phyloP scores from a whole-genome alignment of 306 rosid species.

The Medicago truncatula region DNA sequence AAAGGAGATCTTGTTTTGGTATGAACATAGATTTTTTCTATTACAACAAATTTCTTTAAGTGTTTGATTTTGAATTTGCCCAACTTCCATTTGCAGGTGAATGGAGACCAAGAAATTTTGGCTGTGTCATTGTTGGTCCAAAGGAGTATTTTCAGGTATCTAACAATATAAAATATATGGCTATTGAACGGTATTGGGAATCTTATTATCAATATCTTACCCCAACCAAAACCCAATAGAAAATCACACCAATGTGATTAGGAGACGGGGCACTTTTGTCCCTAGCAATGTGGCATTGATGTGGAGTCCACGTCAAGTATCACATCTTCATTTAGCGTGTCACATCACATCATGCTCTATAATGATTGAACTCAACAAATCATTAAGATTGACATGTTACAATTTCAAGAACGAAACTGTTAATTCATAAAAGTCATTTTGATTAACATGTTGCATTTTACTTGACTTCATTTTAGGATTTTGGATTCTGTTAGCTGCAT shows the following conservation, averaged over 20 bases:
- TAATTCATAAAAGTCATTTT: no score
- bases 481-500: conserved; percentile 64
- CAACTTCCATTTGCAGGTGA: conserved; percentile 65
- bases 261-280: background rate
- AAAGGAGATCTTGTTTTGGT: conserved; percentile 89
- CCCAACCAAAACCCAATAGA: background rate
- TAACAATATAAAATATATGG: background rate
- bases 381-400: no score
- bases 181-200: background rate
- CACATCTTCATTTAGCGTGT: background rate
- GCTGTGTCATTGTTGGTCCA: conserved; percentile 62
- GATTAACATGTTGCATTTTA: background rate
- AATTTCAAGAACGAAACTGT: no score
- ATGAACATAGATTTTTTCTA: conserved; percentile 41
- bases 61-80: conserved; percentile 14
- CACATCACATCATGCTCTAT: background rate
- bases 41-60: conserved; percentile 6
- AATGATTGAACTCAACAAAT: background rate
- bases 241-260: background rate
- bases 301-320: background rate
- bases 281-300: background rate
- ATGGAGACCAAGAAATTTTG: conserved; percentile 78
- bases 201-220: background rate
- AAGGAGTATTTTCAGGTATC: conserved; percentile 72
- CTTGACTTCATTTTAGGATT: conserved; percentile 52